A percentile compares a stretch with the other conserved stretches of the same genome.
These are phyloP conservation scores for Pseudodiploospora longispora DNA, from an alignment of 2,329 filamentous ascomycete species.

Conservation along the genomic window DNA sequence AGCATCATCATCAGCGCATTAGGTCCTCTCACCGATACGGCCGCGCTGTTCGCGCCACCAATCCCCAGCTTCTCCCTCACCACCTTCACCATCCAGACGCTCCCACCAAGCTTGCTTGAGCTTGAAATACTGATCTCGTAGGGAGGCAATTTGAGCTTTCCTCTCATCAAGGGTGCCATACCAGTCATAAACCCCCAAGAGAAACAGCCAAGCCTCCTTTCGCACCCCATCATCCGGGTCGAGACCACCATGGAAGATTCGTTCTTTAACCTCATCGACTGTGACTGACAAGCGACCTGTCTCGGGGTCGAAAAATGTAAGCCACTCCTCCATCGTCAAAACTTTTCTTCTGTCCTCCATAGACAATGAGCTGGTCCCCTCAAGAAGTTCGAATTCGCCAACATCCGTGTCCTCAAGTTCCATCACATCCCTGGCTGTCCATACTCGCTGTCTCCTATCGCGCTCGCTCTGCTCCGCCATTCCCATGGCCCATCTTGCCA, in stretches of 20 bases:
- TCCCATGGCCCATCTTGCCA: conserved; percentile 97
- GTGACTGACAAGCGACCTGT: conserved; percentile 73
- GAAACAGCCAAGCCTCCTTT: conserved; percentile 93
- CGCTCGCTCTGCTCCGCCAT: conserved; percentile 94
- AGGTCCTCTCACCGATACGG: conserved; percentile 67
- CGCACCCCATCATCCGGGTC: conserved; percentile 83
- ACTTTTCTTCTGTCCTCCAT: conserved; percentile 69
- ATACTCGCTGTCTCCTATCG: conserved; percentile 78
- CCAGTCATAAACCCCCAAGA: conserved; percentile 90
- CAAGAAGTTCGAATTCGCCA: conserved; percentile 90
- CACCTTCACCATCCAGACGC: conserved; percentile 72
- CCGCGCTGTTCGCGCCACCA: conserved; percentile 95
- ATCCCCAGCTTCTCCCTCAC: conserved; percentile 74
- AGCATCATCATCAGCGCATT: not conserved
- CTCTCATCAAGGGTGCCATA: conserved; percentile 81
- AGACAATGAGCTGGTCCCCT: conserved; percentile 66
- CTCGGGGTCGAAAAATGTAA: conserved; percentile 71
- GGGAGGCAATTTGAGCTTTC: conserved; percentile 71
- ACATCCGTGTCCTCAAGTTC: conserved; percentile 93
- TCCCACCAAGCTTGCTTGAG: conserved; percentile 98
- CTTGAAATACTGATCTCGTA: conserved; percentile 87
- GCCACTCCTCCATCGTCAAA: conserved; percentile 81
- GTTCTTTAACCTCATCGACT: conserved; percentile 86
- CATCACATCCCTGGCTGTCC: conserved; percentile 86
- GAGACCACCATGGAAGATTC: conserved; percentile 92